Base-by-base conservation (phyloP, 2,329 filamentous ascomycete species). In the Diaporthe nobilis region DNA sequence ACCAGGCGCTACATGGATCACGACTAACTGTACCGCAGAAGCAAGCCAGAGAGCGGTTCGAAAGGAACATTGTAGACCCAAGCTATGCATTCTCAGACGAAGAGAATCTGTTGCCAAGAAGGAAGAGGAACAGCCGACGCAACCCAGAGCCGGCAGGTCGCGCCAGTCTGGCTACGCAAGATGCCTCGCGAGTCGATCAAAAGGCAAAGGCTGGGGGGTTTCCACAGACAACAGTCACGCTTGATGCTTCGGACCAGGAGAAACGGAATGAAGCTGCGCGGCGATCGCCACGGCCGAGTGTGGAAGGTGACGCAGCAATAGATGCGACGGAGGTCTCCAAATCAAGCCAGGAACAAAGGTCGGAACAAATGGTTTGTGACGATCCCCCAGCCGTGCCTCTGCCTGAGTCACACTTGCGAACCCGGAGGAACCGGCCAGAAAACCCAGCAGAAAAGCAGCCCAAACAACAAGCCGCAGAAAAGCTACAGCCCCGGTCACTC, bases 51-150 rank as follows among this genome's bases (percentile, higher is more conserved):
- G 73, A 65, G 22, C 34, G 12, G 7, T 71, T 73, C 37, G n/a
- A 49, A 28, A 77, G 78, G 34, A 81, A 80, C 60, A 42, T 34
- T 15, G 44, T 81, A 47, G 79, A 81, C 71, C 77, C 80, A 13
- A 77, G 78, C 28, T 82, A 82, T 72, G 79, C 76, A 17, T 85
- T 85, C 73, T 85, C 84, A 0, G 84, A 86, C 72, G 84, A 85
- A 12, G 84, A 85, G 22, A 79, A 81, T 39, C 76, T 79, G 4
- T 47, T 81, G 34, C 78, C 79, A 20, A 78, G 51, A 67, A 73
- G 67, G 49, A 71, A 47, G 53, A 61, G 39, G n/a, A 49, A n/a
- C 15, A 71, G n/a, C 6, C 55, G 8, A 47, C 67, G 25, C 25
- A 37, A 25, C n/a, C n/a, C 72, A 55, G 25, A 57, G 31, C 25